Conservation (phyloP, 495 filamentous ascomycete genomes). For the Talaromyces proteolyticus region DNA sequence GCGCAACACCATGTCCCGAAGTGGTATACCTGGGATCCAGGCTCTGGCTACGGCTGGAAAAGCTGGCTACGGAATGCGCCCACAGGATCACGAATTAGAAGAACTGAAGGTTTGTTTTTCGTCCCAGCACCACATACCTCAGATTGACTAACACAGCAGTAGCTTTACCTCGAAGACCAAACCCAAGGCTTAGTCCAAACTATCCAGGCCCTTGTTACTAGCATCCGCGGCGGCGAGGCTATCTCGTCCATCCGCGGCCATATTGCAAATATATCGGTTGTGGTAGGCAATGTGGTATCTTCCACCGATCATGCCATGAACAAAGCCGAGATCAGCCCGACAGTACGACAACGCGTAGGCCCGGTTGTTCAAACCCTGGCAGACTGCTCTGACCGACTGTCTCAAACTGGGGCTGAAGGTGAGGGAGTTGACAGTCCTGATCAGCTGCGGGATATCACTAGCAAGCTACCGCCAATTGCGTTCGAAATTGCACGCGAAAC, state of each 20-base stretch:
- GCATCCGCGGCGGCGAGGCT: constrained; percentile 65
- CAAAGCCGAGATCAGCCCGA: constrained; percentile 28
- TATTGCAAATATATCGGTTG: constrained; percentile 61
- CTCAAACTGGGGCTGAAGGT: constrained; percentile 61
- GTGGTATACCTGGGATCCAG: constrained; percentile 21
- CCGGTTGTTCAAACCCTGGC: constrained; percentile 58
- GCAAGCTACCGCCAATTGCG: constrained; percentile 72
- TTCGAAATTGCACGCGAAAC: constrained; percentile 83
- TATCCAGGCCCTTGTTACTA: constrained; percentile 74
- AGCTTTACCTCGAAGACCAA: constrained; percentile 82
- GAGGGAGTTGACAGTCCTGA: constrained; percentile 44
- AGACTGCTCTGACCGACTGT: constrained; percentile 58
- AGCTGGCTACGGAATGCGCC: constrained; percentile 30
- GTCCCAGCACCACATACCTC: background rate
- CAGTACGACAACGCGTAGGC: constrained; percentile 50
- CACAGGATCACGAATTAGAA: constrained; percentile 54
- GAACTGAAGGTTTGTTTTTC: constrained; percentile 55
- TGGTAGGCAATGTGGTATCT: constrained; percentile 63
- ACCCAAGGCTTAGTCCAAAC: constrained; percentile 73
- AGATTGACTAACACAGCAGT: background rate
- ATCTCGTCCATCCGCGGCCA: constrained; percentile 63
- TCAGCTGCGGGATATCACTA: constrained; percentile 59
- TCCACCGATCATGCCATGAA: constrained; percentile 57
- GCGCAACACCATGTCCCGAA: constrained; percentile 11
- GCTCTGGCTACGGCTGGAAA: constrained; percentile 19